Conservation (phyloP, 2,329 filamentous ascomycete species). For the Mariannaea sp. region DNA sequence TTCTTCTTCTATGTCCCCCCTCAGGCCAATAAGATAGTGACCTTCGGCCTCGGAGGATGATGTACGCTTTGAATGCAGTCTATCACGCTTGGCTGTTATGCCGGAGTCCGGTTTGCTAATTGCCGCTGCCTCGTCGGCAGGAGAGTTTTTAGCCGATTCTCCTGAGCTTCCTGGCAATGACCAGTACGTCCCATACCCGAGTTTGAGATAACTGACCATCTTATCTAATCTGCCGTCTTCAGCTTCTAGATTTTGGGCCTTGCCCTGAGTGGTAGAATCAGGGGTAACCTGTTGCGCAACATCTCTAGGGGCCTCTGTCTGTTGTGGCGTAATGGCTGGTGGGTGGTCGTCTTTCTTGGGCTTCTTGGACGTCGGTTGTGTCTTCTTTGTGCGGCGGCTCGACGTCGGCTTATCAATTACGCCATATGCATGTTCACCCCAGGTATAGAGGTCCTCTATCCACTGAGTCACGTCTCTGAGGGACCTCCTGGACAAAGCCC, state of each 20-base stretch:
- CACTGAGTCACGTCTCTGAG: constrained; percentile 77
- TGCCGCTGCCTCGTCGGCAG: constrained; percentile 14
- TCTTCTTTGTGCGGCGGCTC: constrained; percentile 56
- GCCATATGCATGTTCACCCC: constrained; percentile 85
- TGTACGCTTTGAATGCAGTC: constrained; percentile 20
- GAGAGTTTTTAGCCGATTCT: constrained; percentile 24
- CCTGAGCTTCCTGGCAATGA: constrained; percentile 45
- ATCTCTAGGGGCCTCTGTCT: background rate
- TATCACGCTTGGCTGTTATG: constrained; percentile 17
- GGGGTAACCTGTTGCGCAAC: background rate
- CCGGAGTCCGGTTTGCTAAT: constrained; percentile 21
- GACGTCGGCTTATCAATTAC: constrained; percentile 78
- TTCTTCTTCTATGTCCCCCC: constrained; percentile 63
- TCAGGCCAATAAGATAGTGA: constrained; percentile 70
- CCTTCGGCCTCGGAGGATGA: constrained; percentile 44
- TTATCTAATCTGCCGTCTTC: constrained; percentile 54
- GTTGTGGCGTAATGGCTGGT: background rate
- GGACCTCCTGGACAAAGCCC: constrained; percentile 72
- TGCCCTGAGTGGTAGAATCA: constrained; percentile 13
- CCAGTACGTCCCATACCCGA: constrained; percentile 72
- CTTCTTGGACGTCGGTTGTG: constrained; percentile 33
- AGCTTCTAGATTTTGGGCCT: constrained; percentile 21
- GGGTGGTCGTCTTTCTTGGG: constrained; percentile 3
- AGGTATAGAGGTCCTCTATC: constrained; percentile 86
- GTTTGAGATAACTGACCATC: constrained; percentile 67